Base-by-base conservation (phyloP, 2,329 filamentous ascomycete species). In the Fusarium nanum region DNA sequence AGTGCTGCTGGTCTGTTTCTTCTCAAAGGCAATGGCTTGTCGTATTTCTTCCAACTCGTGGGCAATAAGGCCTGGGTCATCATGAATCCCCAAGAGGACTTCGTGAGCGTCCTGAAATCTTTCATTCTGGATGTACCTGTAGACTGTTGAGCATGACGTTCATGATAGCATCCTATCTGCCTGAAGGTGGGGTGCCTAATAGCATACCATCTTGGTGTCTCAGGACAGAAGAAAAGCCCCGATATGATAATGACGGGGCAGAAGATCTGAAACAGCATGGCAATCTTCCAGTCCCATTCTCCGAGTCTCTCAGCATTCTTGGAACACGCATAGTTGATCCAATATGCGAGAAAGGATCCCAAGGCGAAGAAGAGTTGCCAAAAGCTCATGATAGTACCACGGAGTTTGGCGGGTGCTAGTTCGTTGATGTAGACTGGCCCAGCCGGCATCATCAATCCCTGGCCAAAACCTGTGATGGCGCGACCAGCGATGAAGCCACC, bases 281-380 rank as follows among this genome's bases (percentile, higher is more conserved):
- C 88, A 81, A 91, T 86, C 72, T 86, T 88, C 90, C 90, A 92
- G 77, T 92, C 89, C 90, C 90, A 92, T 68, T 92, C 83, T 23
- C 89, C 90, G 6, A 92, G 84, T 14, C 69, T 80, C 27, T 80
- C 70, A 25, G 81, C 80, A 77, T 90, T 80, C 71, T 88, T 83
- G 42, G 84, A 84, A 75, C 87, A 87, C 7, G 85, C 89, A 71
- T 86, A 92, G 74, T 88, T 89, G 75, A 91, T 87, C 89, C 76
- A 78, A 54, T 76, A 78, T 14, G 74, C 73, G 30, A 77, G 71
- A 59, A 89, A 90, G 4, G 83, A 85, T 16, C 88, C 88, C 34
- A 89, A 87, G 0, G 81, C 86, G 76, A 89, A 90, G 78, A 87
- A 88, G 76, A 88, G 83, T 75, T 90, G 88, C 88, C 88, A 90